A percentile compares a stretch with the other conserved stretches of the same genome.
These are phyloP conservation scores for Calonectria naviculata DNA, from an alignment of 2,329 filamentous ascomycete genomes.

Conservation along the genomic window DNA sequence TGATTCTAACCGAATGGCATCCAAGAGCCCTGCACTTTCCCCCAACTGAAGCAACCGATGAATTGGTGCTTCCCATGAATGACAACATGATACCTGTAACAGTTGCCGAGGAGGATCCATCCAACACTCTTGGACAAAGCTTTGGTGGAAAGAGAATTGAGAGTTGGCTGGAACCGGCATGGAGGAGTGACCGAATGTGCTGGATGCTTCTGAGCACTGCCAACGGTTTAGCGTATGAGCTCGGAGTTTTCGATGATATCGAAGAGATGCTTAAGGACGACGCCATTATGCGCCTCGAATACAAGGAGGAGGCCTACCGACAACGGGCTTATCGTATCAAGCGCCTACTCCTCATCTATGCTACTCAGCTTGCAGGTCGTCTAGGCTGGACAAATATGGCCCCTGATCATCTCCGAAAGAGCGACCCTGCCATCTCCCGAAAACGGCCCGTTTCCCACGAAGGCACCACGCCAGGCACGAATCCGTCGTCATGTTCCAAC, in stretches of 20 bases:
- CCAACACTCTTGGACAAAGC: slow-evolving; percentile 56
- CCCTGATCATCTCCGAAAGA: slow-evolving; percentile 72
- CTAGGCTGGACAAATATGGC: slow-evolving; percentile 96
- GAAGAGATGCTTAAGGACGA: slow-evolving; percentile 74
- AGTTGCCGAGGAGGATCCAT: slow-evolving; percentile 49
- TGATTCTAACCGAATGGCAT: slow-evolving; percentile 98
- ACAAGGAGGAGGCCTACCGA: slow-evolving; percentile 81
- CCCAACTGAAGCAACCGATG: slow-evolving; percentile 78
- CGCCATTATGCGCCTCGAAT: slow-evolving; percentile 71
- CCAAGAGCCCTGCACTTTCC: slow-evolving; percentile 95
- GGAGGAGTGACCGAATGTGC: slow-evolving; percentile 94
- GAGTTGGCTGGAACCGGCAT: slow-evolving; percentile 96
- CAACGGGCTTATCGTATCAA: slow-evolving; percentile 85
- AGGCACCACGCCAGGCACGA: slow-evolving; percentile 70
- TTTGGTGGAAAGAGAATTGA: slow-evolving; percentile 88
- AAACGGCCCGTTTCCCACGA: slow-evolving; percentile 63
- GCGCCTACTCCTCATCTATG: slow-evolving; percentile 87
- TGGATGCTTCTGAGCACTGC: slow-evolving; percentile 97
- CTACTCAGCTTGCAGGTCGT: slow-evolving; percentile 92
- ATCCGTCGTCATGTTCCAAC: slow-evolving; percentile 65
- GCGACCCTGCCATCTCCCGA: slow-evolving; percentile 66
- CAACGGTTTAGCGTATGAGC: slow-evolving; percentile 89
- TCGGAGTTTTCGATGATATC: slow-evolving; percentile 94
- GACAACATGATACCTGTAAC: slow-evolving; percentile 56
- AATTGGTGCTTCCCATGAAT: slow-evolving; percentile 72